Conservation (phyloP, 495 filamentous ascomycete genomes). For the Pyrenula aspistea region DNA sequence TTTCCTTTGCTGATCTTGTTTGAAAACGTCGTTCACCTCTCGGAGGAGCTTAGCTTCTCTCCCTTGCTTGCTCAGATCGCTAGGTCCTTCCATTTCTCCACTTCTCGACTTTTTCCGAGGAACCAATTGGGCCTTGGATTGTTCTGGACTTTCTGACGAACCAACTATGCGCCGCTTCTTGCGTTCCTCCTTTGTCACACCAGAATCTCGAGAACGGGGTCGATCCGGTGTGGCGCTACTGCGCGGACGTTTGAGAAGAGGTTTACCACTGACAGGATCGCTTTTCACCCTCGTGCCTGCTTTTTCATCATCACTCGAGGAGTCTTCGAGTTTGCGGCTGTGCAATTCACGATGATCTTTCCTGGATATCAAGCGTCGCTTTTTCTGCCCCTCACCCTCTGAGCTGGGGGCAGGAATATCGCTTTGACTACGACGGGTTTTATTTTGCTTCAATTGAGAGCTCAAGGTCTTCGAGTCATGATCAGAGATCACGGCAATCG, state of each 20-base stretch:
- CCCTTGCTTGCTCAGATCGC: slow-evolving; percentile 11
- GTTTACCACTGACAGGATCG: slow-evolving; percentile 18
- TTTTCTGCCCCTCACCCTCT: slow-evolving; percentile 23
- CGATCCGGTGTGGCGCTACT: slow-evolving; percentile 56
- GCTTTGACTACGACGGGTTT: slow-evolving; percentile 17
- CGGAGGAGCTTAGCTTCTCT: slow-evolving; percentile 29
- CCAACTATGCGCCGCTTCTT: slow-evolving; percentile 36
- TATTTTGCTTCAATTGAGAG: slow-evolving; percentile 15
- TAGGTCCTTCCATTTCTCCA: slow-evolving; percentile 9
- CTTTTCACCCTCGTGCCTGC: slow-evolving; percentile 3
- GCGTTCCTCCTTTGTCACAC: slow-evolving; percentile 21
- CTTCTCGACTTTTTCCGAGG: slow-evolving; percentile 1
- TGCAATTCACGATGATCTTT: slow-evolving; percentile 24
- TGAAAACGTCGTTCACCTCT: slow-evolving; percentile 32
- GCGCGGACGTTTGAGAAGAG: slow-evolving; percentile 50
- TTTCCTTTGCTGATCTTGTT: slow-evolving; percentile 13
- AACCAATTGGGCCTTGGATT: slow-evolving; percentile 9
- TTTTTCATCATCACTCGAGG: slow-evolving; percentile 11
- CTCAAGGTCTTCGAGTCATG: slow-evolving; percentile 14
- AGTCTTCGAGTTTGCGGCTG: slow-evolving; percentile 30
- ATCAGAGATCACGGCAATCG: slow-evolving; percentile 14
- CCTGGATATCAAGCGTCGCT: slow-evolving; percentile 30
- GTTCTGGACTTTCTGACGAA: slow-evolving; percentile 30
- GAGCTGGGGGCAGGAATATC: slow-evolving; percentile 19
- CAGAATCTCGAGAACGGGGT: slow-evolving; percentile 36